A percentile compares a stretch with the other conserved stretches of the same genome.
phyloP scores from a whole-genome alignment of 441 rosid species.

The Gossypium schwendimanii region DNA sequence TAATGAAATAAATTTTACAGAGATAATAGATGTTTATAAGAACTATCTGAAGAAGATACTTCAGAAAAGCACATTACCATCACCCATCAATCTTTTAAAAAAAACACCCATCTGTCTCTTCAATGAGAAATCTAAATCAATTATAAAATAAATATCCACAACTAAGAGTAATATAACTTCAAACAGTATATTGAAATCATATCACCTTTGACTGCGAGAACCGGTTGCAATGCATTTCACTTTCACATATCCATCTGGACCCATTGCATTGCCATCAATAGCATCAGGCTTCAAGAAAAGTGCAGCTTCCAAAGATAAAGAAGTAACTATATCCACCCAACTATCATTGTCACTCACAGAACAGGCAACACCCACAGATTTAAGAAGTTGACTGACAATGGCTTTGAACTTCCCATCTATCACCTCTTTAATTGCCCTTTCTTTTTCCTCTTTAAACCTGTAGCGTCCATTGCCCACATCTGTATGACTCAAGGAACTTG shows the following conservation, averaged over 20 bases:
- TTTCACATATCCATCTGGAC: conserved; percentile 61
- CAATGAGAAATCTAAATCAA: neutral
- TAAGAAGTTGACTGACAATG: conserved; percentile 53
- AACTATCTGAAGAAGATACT: neutral
- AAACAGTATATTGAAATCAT: neutral
- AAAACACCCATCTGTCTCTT: conserved; percentile 9
- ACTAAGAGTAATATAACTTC: neutral
- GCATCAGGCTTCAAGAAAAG: conserved; percentile 61
- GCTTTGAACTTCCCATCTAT: conserved; percentile 61
- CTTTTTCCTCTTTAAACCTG: conserved; percentile 49
- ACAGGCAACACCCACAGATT: conserved; percentile 37
- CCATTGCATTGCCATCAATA: conserved; percentile 51
- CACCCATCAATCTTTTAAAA: neutral
- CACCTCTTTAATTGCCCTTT: conserved; percentile 53
- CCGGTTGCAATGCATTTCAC: conserved; percentile 93
- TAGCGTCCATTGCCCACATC: conserved; percentile 34
- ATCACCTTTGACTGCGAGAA: conserved; percentile 59
- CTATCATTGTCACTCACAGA: conserved; percentile 35
- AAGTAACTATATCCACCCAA: conserved; percentile 72
- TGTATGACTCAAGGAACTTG: conserved; percentile 47
- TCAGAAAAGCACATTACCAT: neutral
- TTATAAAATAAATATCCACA: neutral
- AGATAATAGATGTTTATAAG: neutral
- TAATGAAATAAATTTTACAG: neutral
- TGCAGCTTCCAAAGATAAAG: conserved; percentile 90